These are phyloP conservation scores for Colletotrichum paranaense DNA, from an alignment of 2,329 filamentous ascomycete genomes.

Conservation along the genomic window DNA sequence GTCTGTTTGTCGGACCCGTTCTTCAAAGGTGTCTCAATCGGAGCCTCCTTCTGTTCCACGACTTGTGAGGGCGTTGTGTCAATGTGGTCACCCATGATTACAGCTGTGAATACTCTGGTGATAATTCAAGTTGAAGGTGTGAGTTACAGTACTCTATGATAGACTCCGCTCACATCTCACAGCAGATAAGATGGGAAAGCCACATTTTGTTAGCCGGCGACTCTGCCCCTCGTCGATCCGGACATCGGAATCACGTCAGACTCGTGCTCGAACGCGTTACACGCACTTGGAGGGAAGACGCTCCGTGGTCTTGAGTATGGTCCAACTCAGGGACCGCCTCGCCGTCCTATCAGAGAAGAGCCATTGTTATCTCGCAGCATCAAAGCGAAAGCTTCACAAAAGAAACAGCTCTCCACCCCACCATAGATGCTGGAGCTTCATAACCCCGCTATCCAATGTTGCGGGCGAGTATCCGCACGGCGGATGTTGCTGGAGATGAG, in stretches of 20 bases:
- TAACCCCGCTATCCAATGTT: background rate
- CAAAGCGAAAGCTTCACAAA: conserved; percentile 3
- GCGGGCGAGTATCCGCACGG: background rate
- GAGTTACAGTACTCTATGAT: background rate
- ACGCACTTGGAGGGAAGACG: conserved; percentile 6
- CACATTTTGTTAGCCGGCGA: conserved; percentile 4
- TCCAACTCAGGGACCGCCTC: background rate
- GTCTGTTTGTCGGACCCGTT: background rate
- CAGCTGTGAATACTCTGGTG: background rate
- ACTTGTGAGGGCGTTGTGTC: background rate
- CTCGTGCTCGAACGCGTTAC: conserved; percentile 27
- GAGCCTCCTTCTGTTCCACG: background rate
- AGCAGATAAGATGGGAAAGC: background rate
- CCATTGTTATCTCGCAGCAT: conserved; percentile 25
- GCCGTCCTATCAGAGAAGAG: conserved; percentile 26
- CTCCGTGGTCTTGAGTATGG: background rate
- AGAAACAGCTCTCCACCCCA: conserved; percentile 2
- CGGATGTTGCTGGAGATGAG: conserved; percentile 12
- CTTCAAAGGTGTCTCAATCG: background rate
- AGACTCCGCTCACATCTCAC: background rate
- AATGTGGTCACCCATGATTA: conserved; percentile 30
- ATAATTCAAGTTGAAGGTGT: background rate
- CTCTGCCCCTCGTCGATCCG: conserved; percentile 4
- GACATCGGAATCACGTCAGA: conserved; percentile 34
- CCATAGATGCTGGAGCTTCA: conserved; percentile 1